Evolutionary conservation across 257 asterid genomes (phyloP).

Genomic region (Gentiana dahurica): DNA sequence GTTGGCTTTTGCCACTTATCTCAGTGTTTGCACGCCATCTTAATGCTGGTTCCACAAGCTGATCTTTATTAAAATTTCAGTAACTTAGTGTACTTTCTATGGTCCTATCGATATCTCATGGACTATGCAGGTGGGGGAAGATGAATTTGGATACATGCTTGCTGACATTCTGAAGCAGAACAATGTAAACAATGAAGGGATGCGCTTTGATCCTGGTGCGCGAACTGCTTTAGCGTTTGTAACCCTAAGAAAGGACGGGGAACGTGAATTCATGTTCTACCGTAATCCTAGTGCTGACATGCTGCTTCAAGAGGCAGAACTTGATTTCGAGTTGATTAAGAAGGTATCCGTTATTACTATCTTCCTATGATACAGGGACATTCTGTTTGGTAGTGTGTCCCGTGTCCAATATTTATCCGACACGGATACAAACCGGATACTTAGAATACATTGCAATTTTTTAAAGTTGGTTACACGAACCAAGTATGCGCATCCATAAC

Average conservation of each 20-base stretch:
- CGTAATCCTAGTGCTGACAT: slow-evolving; percentile 99
- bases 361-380: neutral
- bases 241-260: slow-evolving; percentile 89
- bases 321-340: slow-evolving; percentile 65
- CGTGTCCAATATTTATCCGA: too few species aligned
- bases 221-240: slow-evolving; percentile 97
- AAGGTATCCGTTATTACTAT: slow-evolving; percentile 40
- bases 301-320: slow-evolving; percentile 73
- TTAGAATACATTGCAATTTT: too few species aligned
- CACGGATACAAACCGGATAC: too few species aligned
- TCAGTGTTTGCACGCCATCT: too few species aligned
- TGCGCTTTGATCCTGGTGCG: slow-evolving; percentile 97
- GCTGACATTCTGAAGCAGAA: slow-evolving; percentile 86
- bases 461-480: too few species aligned
- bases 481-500: too few species aligned
- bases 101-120: slow-evolving; percentile 2
- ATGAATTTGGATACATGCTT: slow-evolving; percentile 95
- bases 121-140: slow-evolving; percentile 82
- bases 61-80: neutral
- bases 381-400: too few species aligned
- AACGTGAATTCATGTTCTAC: slow-evolving; percentile 96
- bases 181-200: slow-evolving; percentile 76
- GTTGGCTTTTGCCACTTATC: too few species aligned
- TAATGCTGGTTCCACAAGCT: too few species aligned
- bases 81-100: neutral